Evolutionary conservation across 2,329 filamentous ascomycete genomes (phyloP).

Genomic region (Penicillium oxalicum): DNA sequence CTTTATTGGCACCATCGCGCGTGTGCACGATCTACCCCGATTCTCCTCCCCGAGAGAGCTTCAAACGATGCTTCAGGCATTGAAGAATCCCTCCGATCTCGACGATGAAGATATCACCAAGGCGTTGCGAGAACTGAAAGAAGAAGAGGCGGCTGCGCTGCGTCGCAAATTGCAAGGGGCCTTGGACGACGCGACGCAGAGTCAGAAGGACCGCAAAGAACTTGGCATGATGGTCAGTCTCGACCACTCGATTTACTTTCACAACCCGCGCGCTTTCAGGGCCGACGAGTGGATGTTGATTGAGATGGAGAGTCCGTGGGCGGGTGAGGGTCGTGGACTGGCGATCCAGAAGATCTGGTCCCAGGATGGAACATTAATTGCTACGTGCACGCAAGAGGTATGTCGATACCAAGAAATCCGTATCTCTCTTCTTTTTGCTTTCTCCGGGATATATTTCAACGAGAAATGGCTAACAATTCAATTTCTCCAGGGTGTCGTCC

Average conservation of each 20-base stretch:
- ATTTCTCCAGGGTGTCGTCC: conserved; percentile 38
- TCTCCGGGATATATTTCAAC: neutral
- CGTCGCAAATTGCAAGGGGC: conserved; percentile 31
- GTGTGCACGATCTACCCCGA: conserved; percentile 74
- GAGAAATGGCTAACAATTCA: neutral
- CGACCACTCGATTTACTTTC: conserved; percentile 49
- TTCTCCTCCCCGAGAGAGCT: conserved; percentile 52
- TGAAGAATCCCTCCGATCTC: conserved; percentile 41
- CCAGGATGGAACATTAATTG: conserved; percentile 44
- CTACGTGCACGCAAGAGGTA: conserved; percentile 48
- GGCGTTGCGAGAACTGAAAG: conserved; percentile 39
- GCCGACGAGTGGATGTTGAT: conserved; percentile 49
- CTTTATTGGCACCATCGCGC: conserved; percentile 83
- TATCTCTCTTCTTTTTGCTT: neutral
- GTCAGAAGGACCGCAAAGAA: conserved; percentile 26
- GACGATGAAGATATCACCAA: conserved; percentile 37
- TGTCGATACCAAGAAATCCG: conserved; percentile 9
- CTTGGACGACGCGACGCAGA: conserved; percentile 23
- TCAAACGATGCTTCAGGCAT: conserved; percentile 32
- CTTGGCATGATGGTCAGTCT: conserved; percentile 49
- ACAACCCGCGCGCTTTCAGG: conserved; percentile 43
- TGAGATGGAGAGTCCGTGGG: conserved; percentile 48
- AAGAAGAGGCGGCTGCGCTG: conserved; percentile 39
- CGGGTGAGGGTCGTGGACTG: conserved; percentile 45
- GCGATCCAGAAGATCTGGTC: conserved; percentile 47